Base-by-base conservation (phyloP, 1,139 yeast species). In the Yamadazyma membranifaciens region DNA sequence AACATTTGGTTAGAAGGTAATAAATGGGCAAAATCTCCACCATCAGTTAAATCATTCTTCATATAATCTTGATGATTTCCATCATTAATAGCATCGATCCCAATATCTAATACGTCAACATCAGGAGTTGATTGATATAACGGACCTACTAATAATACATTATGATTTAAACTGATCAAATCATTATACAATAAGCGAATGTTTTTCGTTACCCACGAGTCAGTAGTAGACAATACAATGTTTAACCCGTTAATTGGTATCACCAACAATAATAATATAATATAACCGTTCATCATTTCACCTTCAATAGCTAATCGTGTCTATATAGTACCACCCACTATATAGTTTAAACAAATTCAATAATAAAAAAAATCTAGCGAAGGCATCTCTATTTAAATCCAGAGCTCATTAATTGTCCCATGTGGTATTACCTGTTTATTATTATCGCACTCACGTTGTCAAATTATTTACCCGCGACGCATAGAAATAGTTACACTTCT, bases 171-270 rank as follows among this genome's bases (percentile, higher is more conserved):
- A 7, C 52, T 55, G 28, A 43, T 45, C 25, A 68, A 51, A 3
- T 57, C 55, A 2, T 56, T 43, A 42, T 65, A 60, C 38, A 68
- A 51, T 33, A 50, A 53, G 16, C 73, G 50, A 12, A 60, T 48
- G 44, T 67, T 65, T 41, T 62, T 65, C 14, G 68, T 56, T 6
- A 65, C 73, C 74, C 74, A 68, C n/a, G 67, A 60, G 46, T 68
- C 71, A 5, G 67, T 55, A 31, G 67, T 53, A n/a, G 71, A 50
- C 14, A 68, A 41, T 14, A 67, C 45, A 22, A 68, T 63, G 39
- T 67, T 63, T 38, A 67, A 54, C 9, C 26, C 34, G 29, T 9
- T 27, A n/a, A 27, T 12, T 6, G n/a, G 14, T 9, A 27, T 12
- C n/a, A 27, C 29, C 29, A 20, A 20, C 7, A 20, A 20, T 20